A percentile compares a stretch with the other conserved stretches of the same genome.
phyloP scores from a whole-genome alignment of 352 stramenopile species.

The Elongisporangium anandrum region DNA sequence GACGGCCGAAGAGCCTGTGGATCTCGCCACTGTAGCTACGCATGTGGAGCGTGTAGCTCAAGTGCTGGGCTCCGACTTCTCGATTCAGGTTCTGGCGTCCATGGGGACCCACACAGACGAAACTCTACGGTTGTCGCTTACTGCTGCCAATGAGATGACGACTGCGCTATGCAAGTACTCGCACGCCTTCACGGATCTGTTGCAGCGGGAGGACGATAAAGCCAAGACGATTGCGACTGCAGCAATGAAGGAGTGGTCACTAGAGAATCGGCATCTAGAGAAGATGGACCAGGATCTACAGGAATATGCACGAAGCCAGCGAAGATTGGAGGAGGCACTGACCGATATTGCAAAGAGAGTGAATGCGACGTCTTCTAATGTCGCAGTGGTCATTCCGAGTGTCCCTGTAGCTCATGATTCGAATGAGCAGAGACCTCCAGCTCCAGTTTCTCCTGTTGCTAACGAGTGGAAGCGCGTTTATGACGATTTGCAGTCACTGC shows the following conservation, averaged over 20 bases:
- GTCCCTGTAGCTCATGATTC: background rate
- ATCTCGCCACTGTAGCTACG: constrained; percentile 28
- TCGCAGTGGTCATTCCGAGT: background rate
- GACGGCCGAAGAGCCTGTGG: constrained; percentile 51
- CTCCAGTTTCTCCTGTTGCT: background rate
- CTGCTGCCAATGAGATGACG: constrained; percentile 29
- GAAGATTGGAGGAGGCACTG: constrained; percentile 24
- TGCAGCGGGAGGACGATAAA: constrained; percentile 25
- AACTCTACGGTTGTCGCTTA: constrained; percentile 21
- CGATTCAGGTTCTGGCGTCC: constrained; percentile 51
- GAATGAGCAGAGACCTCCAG: background rate
- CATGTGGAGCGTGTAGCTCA: constrained; percentile 58
- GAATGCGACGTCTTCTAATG: constrained; percentile 8
- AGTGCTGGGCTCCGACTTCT: constrained; percentile 60
- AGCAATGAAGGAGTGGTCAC: constrained; percentile 22
- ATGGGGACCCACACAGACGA: constrained; percentile 31
- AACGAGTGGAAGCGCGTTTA: constrained; percentile 10
- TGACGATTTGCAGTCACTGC: constrained; percentile 35
- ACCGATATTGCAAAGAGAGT: constrained; percentile 11
- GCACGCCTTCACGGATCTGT: constrained; percentile 50
- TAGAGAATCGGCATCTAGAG: constrained; percentile 36
- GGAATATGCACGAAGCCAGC: constrained; percentile 39
- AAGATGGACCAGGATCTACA: constrained; percentile 35
- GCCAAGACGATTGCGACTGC: constrained; percentile 13
- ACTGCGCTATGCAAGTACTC: constrained; percentile 43